Base-by-base conservation (phyloP, 345 rosid genomes). In the Gossypium stocksii region DNA sequence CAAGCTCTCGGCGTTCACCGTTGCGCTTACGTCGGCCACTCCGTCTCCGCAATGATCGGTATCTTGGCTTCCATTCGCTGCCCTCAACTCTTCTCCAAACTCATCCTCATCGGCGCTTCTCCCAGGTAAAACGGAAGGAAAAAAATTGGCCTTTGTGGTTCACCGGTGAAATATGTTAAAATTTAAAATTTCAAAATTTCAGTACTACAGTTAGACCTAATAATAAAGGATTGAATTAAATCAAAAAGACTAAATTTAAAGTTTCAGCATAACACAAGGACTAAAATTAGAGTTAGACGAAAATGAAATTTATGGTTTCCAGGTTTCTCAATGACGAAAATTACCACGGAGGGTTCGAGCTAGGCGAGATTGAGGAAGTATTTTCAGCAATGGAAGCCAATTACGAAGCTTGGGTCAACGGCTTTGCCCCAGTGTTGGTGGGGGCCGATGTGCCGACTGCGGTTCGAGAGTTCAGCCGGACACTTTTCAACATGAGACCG, bases 1-100 rank as follows among this genome's bases (percentile, higher is more conserved):
- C 90, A 91, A 73, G 80, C 90, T 3, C 89, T 89, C 49, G 79
- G 89, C 22, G 85, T 94, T 63, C 81, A 82, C 0, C 82, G 80
- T 3, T 93, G 97, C 19, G 85, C 83, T 41, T 91, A 87, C 38
- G 89, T 94, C 0, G 98, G 98, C 1, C 98, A 92, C 84, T 94
- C 98, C 2, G 83, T 91, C 64, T 94, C 98, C 10, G 97, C 96
- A 43, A 94, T 87, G 98, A 85, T 91, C 52, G 98, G 97, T 9
- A 85, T 89, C 71, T 51, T 92, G 1, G 98, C 98, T 19, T 88
- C 98, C 64, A 89, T 89, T 61, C 87, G 90, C 51, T 90, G 97
- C 27, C 98, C 97, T 2, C 80, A 86, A 20, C 94, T 94, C 77
- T 92, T 94, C 87, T 45, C 90, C 54, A 91, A 94, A 61, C 89